A percentile compares a stretch with the other conserved stretches of the same genome.
Conservation (phyloP, 2,329 filamentous ascomycete genomes). For the Proliferodiscus dingleyae region DNA sequence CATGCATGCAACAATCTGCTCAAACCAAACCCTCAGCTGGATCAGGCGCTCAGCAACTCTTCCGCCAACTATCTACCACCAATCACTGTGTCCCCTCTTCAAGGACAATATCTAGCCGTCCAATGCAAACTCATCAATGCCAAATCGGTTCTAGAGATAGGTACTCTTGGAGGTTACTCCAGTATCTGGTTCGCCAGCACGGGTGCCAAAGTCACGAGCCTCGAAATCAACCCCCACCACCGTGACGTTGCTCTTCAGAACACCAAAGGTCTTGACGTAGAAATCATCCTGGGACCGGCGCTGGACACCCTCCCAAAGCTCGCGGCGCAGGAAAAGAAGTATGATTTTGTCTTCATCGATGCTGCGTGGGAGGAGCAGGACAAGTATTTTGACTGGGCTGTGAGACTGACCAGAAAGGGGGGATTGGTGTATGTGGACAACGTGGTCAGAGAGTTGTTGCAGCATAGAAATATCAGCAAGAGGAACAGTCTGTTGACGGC, state of each 20-base stretch:
- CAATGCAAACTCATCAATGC: constrained; percentile 34
- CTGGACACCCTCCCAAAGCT: constrained; percentile 37
- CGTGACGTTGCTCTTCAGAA: constrained; percentile 44
- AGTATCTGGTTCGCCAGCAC: constrained; percentile 41
- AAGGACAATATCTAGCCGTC: constrained; percentile 37
- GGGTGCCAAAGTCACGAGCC: constrained; percentile 41
- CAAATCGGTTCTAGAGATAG: constrained; percentile 46
- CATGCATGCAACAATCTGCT: constrained; percentile 15
- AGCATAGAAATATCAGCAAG: constrained; percentile 21
- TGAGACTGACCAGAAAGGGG: constrained; percentile 37
- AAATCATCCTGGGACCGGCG: constrained; percentile 42
- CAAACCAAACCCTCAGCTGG: constrained; percentile 24
- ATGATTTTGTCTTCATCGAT: constrained; percentile 50
- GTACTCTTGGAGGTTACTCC: constrained; percentile 48
- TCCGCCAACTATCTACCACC: constrained; percentile 32
- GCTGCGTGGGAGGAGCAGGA: constrained; percentile 47
- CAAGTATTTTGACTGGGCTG: constrained; percentile 43
- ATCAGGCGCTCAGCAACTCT: constrained; percentile 32
- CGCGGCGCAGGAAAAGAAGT: constrained; percentile 37
- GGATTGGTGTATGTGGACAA: constrained; percentile 47
- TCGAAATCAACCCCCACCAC: constrained; percentile 45
- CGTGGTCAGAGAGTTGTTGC: constrained; percentile 39
- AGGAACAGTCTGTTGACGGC: constrained; percentile 20
- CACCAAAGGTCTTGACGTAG: constrained; percentile 38
- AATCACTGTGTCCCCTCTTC: constrained; percentile 34